Evolutionary conservation across 805 yeast species (phyloP).

Genomic region (Candida andamanensis): DNA sequence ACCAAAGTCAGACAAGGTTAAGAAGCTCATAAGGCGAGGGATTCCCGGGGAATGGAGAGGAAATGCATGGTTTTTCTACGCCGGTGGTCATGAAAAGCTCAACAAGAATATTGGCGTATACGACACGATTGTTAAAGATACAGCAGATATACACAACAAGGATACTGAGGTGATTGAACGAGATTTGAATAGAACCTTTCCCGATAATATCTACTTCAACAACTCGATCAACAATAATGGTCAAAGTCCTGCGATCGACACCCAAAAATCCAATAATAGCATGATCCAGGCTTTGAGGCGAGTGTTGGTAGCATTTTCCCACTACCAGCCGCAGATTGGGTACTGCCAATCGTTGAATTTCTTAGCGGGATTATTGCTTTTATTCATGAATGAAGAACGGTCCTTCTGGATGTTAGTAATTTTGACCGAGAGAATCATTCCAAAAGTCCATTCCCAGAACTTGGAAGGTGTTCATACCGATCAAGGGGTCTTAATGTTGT

Average conservation of each 20-base stretch:
- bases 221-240: conserved; percentile 13
- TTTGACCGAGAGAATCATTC: conserved; percentile 76
- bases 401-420: conserved; percentile 96
- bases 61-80: conserved; percentile 92
- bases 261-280: conserved; percentile 46
- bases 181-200: conserved; percentile 90
- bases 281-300: conserved; percentile 70
- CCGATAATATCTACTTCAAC: conserved; percentile 83
- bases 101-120: conserved; percentile 71
- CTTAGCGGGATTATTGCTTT: conserved; percentile 76
- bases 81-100: conserved; percentile 73
- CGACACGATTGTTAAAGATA: conserved; percentile 57
- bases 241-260: background rate
- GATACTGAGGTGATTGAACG: conserved; percentile 93
- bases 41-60: conserved; percentile 98
- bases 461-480: conserved; percentile 93
- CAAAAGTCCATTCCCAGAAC: conserved; percentile 86
- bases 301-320: conserved; percentile 77
- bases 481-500: conserved; percentile 89
- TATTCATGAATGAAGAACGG: conserved; percentile 84
- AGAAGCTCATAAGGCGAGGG: conserved; percentile 82
- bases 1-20: conserved; percentile 69
- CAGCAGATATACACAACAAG: conserved; percentile 49
- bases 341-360: conserved; percentile 95
- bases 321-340: conserved; percentile 84